phyloP scores from a whole-genome alignment of 2,329 filamentous ascomycete species.

The Madurella fahalii region DNA sequence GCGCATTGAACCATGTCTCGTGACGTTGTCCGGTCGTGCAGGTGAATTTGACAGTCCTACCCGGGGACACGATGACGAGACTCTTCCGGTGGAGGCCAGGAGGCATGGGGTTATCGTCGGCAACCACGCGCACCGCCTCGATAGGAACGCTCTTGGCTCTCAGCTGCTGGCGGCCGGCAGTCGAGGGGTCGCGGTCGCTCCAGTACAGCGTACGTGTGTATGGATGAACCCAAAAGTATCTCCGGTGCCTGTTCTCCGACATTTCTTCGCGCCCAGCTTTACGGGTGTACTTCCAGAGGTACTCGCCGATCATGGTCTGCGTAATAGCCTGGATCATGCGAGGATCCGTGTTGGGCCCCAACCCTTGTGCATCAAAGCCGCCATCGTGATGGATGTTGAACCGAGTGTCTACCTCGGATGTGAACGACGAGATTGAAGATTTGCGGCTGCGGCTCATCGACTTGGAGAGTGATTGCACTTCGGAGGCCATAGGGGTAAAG shows the following conservation, averaged over 20 bases:
- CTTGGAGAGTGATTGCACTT: conserved; percentile 47
- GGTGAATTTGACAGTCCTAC: conserved; percentile 87
- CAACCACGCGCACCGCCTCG: conserved; percentile 85
- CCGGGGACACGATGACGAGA: conserved; percentile 82
- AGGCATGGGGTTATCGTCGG: conserved; percentile 91
- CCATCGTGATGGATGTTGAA: conserved; percentile 72
- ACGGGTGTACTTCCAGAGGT: conserved; percentile 97
- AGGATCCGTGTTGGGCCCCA: conserved; percentile 76
- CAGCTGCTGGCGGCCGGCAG: conserved; percentile 70
- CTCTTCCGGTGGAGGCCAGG: conserved; percentile 94
- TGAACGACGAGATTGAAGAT: conserved; percentile 92
- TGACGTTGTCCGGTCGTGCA: conserved; percentile 90
- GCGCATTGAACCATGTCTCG: conserved; percentile 97
- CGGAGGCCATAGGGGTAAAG: conserved; percentile 44
- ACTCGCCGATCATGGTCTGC: conserved; percentile 99
- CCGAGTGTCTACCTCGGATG: conserved; percentile 84
- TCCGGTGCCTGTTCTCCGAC: conserved; percentile 83
- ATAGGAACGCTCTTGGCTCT: conserved; percentile 87
- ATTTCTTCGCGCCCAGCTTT: conserved; percentile 86
- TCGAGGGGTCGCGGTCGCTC: conserved; percentile 84
- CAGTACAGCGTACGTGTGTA: conserved; percentile 96
- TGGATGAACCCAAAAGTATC: conserved; percentile 99
- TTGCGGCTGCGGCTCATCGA: conserved; percentile 50
- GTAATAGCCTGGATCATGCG: conserved; percentile 99
- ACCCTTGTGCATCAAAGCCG: conserved; percentile 51